phyloP scores from a whole-genome alignment of 208 protist genomes.

The Phytomonas sp. region DNA sequence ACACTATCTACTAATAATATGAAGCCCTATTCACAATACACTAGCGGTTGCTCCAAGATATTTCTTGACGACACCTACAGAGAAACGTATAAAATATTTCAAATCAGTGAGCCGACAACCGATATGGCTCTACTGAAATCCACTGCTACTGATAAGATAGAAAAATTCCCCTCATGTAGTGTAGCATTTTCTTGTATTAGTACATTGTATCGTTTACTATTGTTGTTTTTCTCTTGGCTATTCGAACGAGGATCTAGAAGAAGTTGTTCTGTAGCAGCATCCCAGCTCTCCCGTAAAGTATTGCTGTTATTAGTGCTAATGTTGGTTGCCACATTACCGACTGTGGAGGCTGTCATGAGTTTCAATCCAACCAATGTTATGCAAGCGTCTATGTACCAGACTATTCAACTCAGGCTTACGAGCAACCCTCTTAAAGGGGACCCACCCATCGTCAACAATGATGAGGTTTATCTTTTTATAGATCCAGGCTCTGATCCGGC shows the following conservation, averaged over 20 bases:
- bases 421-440: constrained; percentile 53
- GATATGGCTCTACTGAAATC: neutral
- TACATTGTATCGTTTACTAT: neutral
- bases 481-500: constrained; percentile 6
- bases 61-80: neutral
- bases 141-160: neutral
- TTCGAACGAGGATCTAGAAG: neutral
- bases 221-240: neutral
- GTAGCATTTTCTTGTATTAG: constrained; percentile 10
- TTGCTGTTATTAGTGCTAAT: constrained; percentile 7
- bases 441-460: constrained; percentile 39
- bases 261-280: neutral
- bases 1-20: neutral
- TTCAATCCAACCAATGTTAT: constrained; percentile 61
- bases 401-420: constrained; percentile 39
- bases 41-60: neutral
- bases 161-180: constrained; percentile 5
- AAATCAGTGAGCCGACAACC: neutral
- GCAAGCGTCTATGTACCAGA: constrained; percentile 77
- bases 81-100: neutral
- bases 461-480: constrained; percentile 59
- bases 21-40: neutral
- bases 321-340: neutral
- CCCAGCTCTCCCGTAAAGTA: neutral
- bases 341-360: constrained; percentile 35